A percentile compares a stretch with the other conserved stretches of the same genome.
Conservation (phyloP, 805 yeast genomes). For the Pichia exigua region DNA sequence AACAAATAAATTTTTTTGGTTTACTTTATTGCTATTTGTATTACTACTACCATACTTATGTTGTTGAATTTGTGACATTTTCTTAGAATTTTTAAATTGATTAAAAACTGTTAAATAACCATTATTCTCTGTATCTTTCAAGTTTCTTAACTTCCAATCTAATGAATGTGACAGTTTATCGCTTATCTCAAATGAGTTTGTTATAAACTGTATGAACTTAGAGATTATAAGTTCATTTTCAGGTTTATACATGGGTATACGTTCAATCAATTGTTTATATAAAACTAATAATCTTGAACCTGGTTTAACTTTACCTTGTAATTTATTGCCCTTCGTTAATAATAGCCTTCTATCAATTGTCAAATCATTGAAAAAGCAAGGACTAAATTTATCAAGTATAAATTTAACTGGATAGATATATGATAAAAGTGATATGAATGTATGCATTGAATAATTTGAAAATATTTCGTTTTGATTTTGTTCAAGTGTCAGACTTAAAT, state of each 20-base stretch:
- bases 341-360: slow-evolving; percentile 13
- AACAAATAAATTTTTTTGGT: background rate
- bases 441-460: slow-evolving; percentile 21
- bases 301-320: slow-evolving; percentile 27
- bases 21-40: background rate
- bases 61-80: background rate
- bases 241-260: slow-evolving; percentile 14
- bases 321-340: slow-evolving; percentile 19
- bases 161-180: slow-evolving; percentile 24
- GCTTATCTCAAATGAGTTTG: slow-evolving; percentile 17
- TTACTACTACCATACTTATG: background rate
- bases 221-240: slow-evolving; percentile 15
- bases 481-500: slow-evolving; percentile 17
- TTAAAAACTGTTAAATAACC: slow-evolving; percentile 1
- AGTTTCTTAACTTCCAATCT: slow-evolving; percentile 20
- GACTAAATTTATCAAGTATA: slow-evolving; percentile 16
- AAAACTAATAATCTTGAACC: slow-evolving; percentile 26
- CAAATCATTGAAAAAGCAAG: slow-evolving; percentile 13
- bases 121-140: background rate
- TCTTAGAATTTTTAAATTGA: background rate
- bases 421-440: slow-evolving; percentile 18
- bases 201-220: slow-evolving; percentile 16
- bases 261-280: slow-evolving; percentile 21
- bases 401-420: slow-evolving; percentile 17
- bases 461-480: slow-evolving; percentile 1